Conservation (phyloP, 176 grass and related monocot genomes). For the Oryza officinalis region DNA sequence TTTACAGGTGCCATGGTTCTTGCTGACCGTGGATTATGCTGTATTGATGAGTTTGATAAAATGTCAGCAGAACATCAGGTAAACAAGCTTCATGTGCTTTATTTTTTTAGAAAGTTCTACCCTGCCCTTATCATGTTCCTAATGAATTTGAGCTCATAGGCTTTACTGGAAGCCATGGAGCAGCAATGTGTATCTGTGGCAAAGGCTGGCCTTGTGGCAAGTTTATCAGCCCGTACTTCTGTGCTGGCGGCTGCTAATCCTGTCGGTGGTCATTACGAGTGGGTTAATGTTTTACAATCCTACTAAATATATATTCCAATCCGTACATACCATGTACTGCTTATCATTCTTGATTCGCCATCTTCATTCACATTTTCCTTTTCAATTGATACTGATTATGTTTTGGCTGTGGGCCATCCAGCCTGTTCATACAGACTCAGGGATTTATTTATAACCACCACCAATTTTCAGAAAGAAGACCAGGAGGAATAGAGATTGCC, state of each 20-base stretch:
- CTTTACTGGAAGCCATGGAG: slow-evolving; percentile 97
- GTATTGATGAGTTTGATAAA: slow-evolving; percentile 98
- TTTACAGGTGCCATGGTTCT: slow-evolving; percentile 88
- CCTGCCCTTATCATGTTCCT: slow-evolving; percentile 17
- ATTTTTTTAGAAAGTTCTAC: background rate
- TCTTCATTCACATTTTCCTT: slow-evolving; percentile 11
- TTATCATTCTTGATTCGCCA: slow-evolving; percentile 7
- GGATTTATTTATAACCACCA: background rate
- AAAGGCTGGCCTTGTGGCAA: slow-evolving; percentile 96
- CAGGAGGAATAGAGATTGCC: background rate
- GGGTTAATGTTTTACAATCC: slow-evolving; percentile 50
- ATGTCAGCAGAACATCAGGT: slow-evolving; percentile 96
- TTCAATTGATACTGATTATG: slow-evolving; percentile 2
- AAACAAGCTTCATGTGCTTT: slow-evolving; percentile 24
- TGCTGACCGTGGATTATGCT: slow-evolving; percentile 91
- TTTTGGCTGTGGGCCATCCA: background rate
- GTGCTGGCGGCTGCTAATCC: slow-evolving; percentile 95
- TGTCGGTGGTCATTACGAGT: slow-evolving; percentile 95
- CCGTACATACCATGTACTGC: slow-evolving; percentile 12
- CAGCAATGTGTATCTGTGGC: slow-evolving; percentile 97
- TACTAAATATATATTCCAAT: slow-evolving; percentile 6
- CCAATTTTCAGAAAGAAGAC: background rate
- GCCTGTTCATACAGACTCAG: background rate
- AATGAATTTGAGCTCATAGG: slow-evolving; percentile 64
- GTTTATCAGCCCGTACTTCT: slow-evolving; percentile 86